phyloP scores from a whole-genome alignment of 805 yeast species.

The Cyberlindnera mycetangii region DNA sequence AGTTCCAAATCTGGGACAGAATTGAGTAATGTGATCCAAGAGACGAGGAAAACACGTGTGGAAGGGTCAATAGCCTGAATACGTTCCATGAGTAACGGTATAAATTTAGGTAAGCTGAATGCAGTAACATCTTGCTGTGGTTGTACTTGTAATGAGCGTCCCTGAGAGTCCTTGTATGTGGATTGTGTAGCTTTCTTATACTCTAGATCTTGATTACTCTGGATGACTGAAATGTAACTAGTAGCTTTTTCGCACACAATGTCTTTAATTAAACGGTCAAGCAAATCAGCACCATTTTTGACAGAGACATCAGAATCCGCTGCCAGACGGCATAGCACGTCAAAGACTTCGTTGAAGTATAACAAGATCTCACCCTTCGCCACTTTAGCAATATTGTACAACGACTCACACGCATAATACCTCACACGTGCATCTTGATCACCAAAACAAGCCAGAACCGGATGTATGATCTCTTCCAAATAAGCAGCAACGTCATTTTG shows the following conservation, averaged over 20 bases:
- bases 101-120: constrained; percentile 80
- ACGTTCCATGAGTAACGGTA: constrained; percentile 87
- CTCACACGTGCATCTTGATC: constrained; percentile 97
- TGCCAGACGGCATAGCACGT: constrained; percentile 82
- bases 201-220: constrained; percentile 42
- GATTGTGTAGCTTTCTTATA: constrained; percentile 36
- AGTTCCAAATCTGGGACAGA: constrained; percentile 90
- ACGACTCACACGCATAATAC: constrained; percentile 93
- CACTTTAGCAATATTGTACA: constrained; percentile 93
- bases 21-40: constrained; percentile 91
- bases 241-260: constrained; percentile 94
- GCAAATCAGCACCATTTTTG: constrained; percentile 90
- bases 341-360: constrained; percentile 93
- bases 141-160: constrained; percentile 58
- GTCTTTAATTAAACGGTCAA: constrained; percentile 88
- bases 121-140: constrained; percentile 64
- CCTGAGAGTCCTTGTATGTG: constrained; percentile 46
- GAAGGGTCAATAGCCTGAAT: constrained; percentile 91
- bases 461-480: constrained; percentile 82
- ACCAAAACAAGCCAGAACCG: constrained; percentile 92
- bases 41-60: constrained; percentile 85
- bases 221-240: constrained; percentile 73
- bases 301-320: constrained; percentile 91
- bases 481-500: constrained; percentile 77
- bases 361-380: constrained; percentile 91